These are phyloP conservation scores for Exophiala dermatitidis DNA, from an alignment of 2,329 filamentous ascomycete species.

Conservation along the genomic window DNA sequence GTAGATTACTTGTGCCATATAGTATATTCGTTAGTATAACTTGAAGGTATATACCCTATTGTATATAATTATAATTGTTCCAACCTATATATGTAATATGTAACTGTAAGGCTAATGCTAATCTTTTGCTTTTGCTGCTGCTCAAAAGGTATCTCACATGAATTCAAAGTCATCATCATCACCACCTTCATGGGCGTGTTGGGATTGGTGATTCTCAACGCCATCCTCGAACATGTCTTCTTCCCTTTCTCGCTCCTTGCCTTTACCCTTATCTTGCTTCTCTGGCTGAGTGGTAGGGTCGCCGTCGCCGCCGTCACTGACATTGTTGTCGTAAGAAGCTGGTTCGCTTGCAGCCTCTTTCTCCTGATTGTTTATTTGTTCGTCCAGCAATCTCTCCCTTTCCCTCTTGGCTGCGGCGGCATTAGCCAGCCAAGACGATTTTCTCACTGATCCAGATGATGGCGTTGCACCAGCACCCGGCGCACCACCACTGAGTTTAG, in stretches of 20 bases:
- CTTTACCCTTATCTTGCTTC: neutral
- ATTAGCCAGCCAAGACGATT: neutral
- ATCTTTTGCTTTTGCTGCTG: no score
- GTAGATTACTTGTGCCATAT: no score
- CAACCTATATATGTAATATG: no score
- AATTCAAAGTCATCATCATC: constrained; percentile 8
- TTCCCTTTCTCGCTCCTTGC: neutral
- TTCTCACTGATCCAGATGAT: neutral
- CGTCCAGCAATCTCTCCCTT: neutral
- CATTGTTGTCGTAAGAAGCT: neutral
- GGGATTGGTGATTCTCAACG: neutral
- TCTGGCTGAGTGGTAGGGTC: no score
- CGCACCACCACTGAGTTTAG: neutral
- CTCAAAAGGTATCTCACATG: constrained; percentile 8
- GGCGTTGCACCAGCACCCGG: no score
- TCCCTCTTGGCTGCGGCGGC: neutral
- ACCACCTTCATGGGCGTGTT: neutral
- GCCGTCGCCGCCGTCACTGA: neutral
- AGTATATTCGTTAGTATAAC: no score
- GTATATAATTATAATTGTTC: no score
- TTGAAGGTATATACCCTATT: no score
- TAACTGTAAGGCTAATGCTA: no score
- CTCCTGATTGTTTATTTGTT: no score
- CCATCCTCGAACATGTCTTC: neutral
- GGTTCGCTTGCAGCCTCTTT: no score